Conservation (phyloP, 306 rosid species). For the Alnus rubra region DNA sequence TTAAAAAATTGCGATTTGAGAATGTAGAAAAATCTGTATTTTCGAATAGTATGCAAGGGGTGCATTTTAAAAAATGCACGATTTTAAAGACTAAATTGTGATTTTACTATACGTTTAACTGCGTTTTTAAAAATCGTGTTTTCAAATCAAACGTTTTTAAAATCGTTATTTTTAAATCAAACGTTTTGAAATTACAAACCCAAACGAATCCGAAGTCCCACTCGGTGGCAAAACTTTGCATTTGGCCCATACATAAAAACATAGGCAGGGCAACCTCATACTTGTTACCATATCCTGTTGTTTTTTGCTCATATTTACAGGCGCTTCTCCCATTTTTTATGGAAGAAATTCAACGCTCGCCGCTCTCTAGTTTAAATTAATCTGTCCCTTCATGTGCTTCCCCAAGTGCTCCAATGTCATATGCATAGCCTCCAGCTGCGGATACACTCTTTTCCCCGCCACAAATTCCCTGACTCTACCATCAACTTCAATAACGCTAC, state of each 20-base stretch:
- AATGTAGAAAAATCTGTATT: too few species aligned
- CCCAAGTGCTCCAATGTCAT: slow-evolving; percentile 46
- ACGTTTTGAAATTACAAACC: too few species aligned
- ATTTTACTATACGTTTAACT: too few species aligned
- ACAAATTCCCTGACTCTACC: slow-evolving; percentile 56
- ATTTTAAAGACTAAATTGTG: too few species aligned
- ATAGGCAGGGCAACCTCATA: background rate
- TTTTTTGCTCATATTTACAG: background rate
- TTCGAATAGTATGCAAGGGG: fast-evolving
- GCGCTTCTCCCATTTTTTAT: too few species aligned
- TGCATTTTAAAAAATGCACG: too few species aligned
- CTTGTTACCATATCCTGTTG: background rate
- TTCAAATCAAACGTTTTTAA: too few species aligned
- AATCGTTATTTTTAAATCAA: too few species aligned
- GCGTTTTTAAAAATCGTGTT: too few species aligned
- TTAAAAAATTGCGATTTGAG: too few species aligned
- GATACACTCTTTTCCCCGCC: slow-evolving; percentile 44
- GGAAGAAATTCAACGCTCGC: background rate
- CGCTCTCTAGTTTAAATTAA: slow-evolving; percentile 9
- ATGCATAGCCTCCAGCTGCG: slow-evolving; percentile 29
- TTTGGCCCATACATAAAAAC: background rate
- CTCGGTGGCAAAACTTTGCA: background rate
- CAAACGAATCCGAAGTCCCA: too few species aligned
- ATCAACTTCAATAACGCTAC: slow-evolving; percentile 60
- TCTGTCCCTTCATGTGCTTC: slow-evolving; percentile 59